Conservation (phyloP, 768 basidiomycete species). For the Neoboletus brunneissimus region DNA sequence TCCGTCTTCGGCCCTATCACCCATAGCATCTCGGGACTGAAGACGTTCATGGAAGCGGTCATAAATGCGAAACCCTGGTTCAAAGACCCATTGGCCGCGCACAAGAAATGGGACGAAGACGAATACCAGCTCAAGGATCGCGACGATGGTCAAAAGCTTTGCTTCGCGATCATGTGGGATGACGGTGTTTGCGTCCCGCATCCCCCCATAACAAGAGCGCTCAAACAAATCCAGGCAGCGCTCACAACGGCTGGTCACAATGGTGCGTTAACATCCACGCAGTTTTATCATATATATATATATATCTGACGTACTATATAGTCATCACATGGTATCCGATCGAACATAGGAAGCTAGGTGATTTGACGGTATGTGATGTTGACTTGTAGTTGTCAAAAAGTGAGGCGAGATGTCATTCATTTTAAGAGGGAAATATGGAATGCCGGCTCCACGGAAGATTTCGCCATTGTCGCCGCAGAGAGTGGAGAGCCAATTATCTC, state of each 20-base stretch:
- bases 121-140: constrained; percentile 61
- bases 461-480: constrained; percentile 31
- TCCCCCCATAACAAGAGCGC: constrained; percentile 61
- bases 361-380: constrained; percentile 39
- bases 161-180: constrained; percentile 66
- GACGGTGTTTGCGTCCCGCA: constrained; percentile 59
- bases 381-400: not conserved
- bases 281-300: not conserved
- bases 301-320: constrained; percentile 21
- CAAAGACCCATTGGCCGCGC: constrained; percentile 55
- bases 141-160: constrained; percentile 47
- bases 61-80: constrained; percentile 61
- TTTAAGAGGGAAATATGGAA: constrained; percentile 41
- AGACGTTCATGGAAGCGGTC: constrained; percentile 63
- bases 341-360: constrained; percentile 47
- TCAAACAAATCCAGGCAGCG: constrained; percentile 55
- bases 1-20: constrained; percentile 77
- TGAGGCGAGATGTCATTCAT: not conserved
- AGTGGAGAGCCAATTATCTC: constrained; percentile 55
- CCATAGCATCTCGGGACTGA: constrained; percentile 56
- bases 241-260: constrained; percentile 61
- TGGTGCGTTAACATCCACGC: constrained; percentile 38
- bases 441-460: constrained; percentile 51
- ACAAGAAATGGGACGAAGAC: constrained; percentile 59
- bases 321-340: constrained; percentile 70